Evolutionary conservation across 106 monocot genomes (phyloP), one percentile per base, ranked within the genome.

Genomic region (Amphibolis antarctica): DNA sequence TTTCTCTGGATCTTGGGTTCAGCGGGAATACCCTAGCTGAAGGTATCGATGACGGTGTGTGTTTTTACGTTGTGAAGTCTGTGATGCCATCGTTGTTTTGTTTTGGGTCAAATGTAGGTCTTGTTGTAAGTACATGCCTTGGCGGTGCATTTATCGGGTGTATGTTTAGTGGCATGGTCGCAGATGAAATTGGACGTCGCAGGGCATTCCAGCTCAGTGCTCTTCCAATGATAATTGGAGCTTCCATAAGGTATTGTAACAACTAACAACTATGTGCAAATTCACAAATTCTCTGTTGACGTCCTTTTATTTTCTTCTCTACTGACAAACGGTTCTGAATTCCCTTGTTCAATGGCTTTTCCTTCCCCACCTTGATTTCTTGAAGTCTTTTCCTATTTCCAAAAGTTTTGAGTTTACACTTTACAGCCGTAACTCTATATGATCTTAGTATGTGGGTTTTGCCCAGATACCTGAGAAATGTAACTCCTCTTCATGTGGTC

Each of bases 91-190:
- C 19, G 54, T 45, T 62, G 47, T 12, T 22, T 22, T 18, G 17
- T 4, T 10, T 28, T 26, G 63, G 45, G 12, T 55, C 44, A 30
- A 28, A 56, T 75, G 59, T 71, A 98, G 90, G 96, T 10, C 83
- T 98, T 82, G 96, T 90, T 66, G 96, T 98, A 53, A 98, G 96
- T 72, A 90, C 73, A 54, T 98, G 96, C 53, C 72, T 98, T 44
- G 90, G 84, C 26, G 90, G 90, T 42, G 96, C 90, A 12, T 75
- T 90, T 53, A 24, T 98, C 75, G 96, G 96, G 15, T 90, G 90
- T 31, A 73, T 87, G 65, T 87, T 84, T 58, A 98, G 96, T 71
- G 96, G 96, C 42, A 87, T 71, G 80, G 80, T 90, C 29, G 78
- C 87, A 26, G 96, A 98, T 81, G 82, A 85, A 24, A 62, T 87